Conservation (phyloP, 306 rosid genomes). For the Cicer arietinum region DNA sequence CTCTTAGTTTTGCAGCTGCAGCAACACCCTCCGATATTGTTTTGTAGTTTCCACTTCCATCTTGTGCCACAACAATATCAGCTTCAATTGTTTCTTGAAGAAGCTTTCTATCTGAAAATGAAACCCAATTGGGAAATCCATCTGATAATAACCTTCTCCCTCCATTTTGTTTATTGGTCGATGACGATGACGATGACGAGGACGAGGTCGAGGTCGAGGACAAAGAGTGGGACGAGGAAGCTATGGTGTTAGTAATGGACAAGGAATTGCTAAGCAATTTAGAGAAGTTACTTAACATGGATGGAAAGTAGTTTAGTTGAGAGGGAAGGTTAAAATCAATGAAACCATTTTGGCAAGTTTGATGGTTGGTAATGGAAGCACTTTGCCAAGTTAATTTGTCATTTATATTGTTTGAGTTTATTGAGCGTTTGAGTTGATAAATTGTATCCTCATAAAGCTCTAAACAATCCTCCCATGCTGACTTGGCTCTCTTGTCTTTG, state of each 20-base stretch:
- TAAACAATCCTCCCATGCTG: conserved; percentile 75
- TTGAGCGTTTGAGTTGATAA: conserved; percentile 61
- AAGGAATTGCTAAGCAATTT: conserved; percentile 78
- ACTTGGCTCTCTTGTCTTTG: conserved; percentile 48
- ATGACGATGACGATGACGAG: background rate
- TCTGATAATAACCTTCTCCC: conserved; percentile 54
- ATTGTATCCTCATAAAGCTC: conserved; percentile 78
- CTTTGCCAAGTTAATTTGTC: conserved; percentile 72
- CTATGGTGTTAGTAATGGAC: conserved; percentile 50
- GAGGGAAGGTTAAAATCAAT: conserved; percentile 53
- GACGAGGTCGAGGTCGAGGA: background rate
- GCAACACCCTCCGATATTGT: conserved; percentile 66
- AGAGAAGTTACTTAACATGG: conserved; percentile 63
- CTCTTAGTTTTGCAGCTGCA: conserved; percentile 49
- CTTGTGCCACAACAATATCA: conserved; percentile 73
- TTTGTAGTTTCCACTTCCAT: conserved; percentile 67
- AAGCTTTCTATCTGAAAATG: conserved; percentile 58
- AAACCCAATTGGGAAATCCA: conserved; percentile 64
- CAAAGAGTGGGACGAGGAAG: background rate
- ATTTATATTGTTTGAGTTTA: conserved; percentile 41
- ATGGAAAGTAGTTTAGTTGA: conserved; percentile 52
- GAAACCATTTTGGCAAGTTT: conserved; percentile 81
- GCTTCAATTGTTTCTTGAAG: conserved; percentile 46
- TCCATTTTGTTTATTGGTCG: conserved; percentile 35
- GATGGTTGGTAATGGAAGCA: conserved; percentile 78